A percentile compares a stretch with the other conserved stretches of the same genome.
phyloP scores from a whole-genome alignment of 371 early-diverging fungal species.

The Rhizopus arrhizus region DNA sequence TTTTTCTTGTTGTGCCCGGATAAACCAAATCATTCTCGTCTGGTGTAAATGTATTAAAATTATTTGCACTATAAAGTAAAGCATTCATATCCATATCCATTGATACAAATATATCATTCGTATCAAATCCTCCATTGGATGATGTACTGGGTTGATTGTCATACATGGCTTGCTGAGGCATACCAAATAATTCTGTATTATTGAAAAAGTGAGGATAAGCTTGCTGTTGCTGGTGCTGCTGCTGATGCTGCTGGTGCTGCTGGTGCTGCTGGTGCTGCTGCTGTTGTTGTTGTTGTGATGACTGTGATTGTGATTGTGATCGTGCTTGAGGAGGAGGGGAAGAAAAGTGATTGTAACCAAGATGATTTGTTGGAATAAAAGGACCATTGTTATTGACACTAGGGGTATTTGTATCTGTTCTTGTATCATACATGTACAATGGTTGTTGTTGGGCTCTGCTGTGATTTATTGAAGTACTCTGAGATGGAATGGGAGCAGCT shows the following conservation, averaged over 20 bases:
- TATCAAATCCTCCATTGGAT: constrained; percentile 19
- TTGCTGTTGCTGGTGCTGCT: constrained; percentile 8
- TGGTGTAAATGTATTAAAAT: constrained; percentile 4
- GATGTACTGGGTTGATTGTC: constrained; percentile 5
- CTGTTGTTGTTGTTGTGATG: constrained; percentile 14
- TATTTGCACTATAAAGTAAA: constrained; percentile 24
- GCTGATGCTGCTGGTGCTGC: constrained; percentile 9
- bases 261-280: constrained; percentile 3
- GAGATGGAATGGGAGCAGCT: neutral
- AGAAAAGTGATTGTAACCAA: constrained; percentile 1
- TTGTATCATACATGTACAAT: constrained; percentile 1
- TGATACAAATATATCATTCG: constrained; percentile 28
- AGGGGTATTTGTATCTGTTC: constrained; percentile 2
- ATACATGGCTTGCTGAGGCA: constrained; percentile 1
- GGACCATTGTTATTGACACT: neutral
- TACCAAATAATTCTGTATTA: constrained; percentile 1
- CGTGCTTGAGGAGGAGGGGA: constrained; percentile 11
- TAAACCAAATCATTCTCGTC: constrained; percentile 23
- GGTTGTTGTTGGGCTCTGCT: neutral
- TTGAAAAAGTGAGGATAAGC: constrained; percentile 5
- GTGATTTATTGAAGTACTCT: neutral
- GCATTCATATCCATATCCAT: constrained; percentile 48
- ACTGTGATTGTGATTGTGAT: constrained; percentile 10
- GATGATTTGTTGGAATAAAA: neutral
- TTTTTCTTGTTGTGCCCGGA: constrained; percentile 34